Evolutionary conservation across 2,329 filamentous ascomycete genomes (phyloP), one percentile per base, ranked within the genome.

Genomic region (Daldinia eschscholtzii): DNA sequence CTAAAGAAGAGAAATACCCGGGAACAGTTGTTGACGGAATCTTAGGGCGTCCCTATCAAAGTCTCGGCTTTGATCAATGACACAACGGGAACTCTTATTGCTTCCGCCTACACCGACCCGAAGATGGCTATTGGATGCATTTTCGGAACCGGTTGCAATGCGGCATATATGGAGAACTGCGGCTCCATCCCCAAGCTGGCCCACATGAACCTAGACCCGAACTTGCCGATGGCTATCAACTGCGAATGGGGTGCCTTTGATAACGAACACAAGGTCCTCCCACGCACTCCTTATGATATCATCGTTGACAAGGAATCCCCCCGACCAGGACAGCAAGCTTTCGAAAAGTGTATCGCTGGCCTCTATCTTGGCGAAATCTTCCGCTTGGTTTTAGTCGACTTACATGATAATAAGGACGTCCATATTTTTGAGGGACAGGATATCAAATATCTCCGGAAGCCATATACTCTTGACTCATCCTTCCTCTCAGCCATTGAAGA

Each of bases 191-290:
- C 94, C 72, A 99, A 99, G 86, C 89, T 99, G 61, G 93, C 92
- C 10, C 90, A 98, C 83, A 88, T 97, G 86, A 96, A 97, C 76
- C 88, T 98, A 41, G 92, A 94, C 57, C 85, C 93, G 0, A 90
- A 96, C 69, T 89, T 89, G 68, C 93, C 91, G 53, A 97, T 98
- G 86, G 94, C 93, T 59, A 97, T 98, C 84, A 98, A 98, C 85
- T 98, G 94, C 84, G 95, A 98, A 81, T 98, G 94, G 88, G 95
- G 95, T 73, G 94, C 95, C 37, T 98, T 98, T 77, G 95, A 98
- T 81, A 97, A 97, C 80, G 93, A 97, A 81, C 92, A 95, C 83
- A 87, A 91, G 76, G 91, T 98, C 61, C 90, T 98, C 12, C 94
- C 94, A 12, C 88, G 90, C 61, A 97, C 94, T 28, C 88, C 88